Conservation (phyloP, 352 stramenopile genomes). For the Globisporangium canariense region DNA sequence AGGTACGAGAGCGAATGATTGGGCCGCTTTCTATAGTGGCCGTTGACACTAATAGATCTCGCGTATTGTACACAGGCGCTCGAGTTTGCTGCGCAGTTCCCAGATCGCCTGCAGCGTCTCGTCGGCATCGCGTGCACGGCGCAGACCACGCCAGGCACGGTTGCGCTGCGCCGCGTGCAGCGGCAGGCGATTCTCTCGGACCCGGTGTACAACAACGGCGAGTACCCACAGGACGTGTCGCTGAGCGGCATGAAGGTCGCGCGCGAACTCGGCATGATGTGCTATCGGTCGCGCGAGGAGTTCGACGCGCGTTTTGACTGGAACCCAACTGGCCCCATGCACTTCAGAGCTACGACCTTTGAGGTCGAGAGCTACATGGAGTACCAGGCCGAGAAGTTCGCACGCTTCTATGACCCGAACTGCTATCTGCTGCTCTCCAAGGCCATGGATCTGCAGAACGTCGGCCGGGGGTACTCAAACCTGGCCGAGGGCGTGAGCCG, state of each 20-base stretch:
- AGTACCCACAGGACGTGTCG: conserved; percentile 53
- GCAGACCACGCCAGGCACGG: conserved; percentile 83
- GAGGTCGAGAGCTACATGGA: conserved; percentile 91
- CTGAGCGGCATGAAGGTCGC: conserved; percentile 84
- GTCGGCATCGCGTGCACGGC: conserved; percentile 81
- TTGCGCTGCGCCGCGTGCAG: conserved; percentile 82
- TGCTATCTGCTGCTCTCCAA: conserved; percentile 89
- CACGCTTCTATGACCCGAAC: conserved; percentile 81
- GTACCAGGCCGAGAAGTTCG: conserved; percentile 87
- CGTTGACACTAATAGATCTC: neutral
- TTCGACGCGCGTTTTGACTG: conserved; percentile 87
- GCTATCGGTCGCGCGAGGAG: conserved; percentile 86
- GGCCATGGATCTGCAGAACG: conserved; percentile 82
- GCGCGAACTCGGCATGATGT: conserved; percentile 84
- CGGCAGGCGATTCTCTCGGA: conserved; percentile 80
- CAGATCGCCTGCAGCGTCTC: conserved; percentile 63
- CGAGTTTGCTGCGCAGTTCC: conserved; percentile 83
- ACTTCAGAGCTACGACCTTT: conserved; percentile 81
- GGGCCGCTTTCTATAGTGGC: neutral
- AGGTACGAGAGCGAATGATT: conserved; percentile 9
- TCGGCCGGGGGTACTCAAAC: conserved; percentile 66
- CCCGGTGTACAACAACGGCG: conserved; percentile 71
- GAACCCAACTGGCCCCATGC: conserved; percentile 63
- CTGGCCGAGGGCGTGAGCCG: conserved; percentile 69
- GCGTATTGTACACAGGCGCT: conserved; percentile 42